Conservation (phyloP, 129 eudicot species). For the Centrapalus pauciflorus region DNA sequence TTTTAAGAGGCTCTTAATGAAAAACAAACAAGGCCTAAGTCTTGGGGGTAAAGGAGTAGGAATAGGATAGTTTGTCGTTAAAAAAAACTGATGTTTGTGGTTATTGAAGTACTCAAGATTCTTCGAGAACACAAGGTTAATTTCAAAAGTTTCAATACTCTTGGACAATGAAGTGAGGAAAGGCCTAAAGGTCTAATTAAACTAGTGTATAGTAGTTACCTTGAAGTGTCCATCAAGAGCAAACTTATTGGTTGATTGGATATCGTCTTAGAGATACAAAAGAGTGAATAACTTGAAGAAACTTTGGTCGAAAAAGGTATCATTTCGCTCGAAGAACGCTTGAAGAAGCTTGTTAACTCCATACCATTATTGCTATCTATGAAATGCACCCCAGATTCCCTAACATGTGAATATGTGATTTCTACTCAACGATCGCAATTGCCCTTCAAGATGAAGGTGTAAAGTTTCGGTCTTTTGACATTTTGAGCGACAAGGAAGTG, state of each 20-base stretch:
- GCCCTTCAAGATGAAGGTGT: slow-evolving; percentile 72
- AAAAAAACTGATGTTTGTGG: neutral
- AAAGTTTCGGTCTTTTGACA: slow-evolving; percentile 84
- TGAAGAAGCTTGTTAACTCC: slow-evolving; percentile 52
- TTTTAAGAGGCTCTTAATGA: too few relatives aligned
- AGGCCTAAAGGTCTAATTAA: slow-evolving; percentile 87
- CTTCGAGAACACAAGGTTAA: slow-evolving; percentile 68
- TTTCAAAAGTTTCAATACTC: slow-evolving; percentile 69
- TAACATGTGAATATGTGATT: slow-evolving; percentile 84
- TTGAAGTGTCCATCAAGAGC: slow-evolving; percentile 80
- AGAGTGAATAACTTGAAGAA: slow-evolving; percentile 80
- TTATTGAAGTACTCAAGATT: slow-evolving; percentile 63
- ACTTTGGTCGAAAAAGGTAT: slow-evolving; percentile 65
- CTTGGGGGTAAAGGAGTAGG: too few relatives aligned
- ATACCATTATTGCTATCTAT: slow-evolving; percentile 75
- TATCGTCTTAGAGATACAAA: slow-evolving; percentile 91
- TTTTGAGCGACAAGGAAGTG: slow-evolving; percentile 74
- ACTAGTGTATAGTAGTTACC: slow-evolving; percentile 98
- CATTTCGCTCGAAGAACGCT: slow-evolving; percentile 51
- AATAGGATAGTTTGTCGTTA: too few relatives aligned
- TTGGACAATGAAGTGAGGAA: slow-evolving; percentile 84
- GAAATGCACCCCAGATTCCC: slow-evolving; percentile 88
- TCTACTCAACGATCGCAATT: slow-evolving; percentile 87
- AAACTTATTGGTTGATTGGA: slow-evolving; percentile 96
- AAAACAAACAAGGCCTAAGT: too few relatives aligned